Evolutionary conservation across 2,329 filamentous ascomycete species (phyloP).

Genomic region (Proliferodiscus dingleyae): DNA sequence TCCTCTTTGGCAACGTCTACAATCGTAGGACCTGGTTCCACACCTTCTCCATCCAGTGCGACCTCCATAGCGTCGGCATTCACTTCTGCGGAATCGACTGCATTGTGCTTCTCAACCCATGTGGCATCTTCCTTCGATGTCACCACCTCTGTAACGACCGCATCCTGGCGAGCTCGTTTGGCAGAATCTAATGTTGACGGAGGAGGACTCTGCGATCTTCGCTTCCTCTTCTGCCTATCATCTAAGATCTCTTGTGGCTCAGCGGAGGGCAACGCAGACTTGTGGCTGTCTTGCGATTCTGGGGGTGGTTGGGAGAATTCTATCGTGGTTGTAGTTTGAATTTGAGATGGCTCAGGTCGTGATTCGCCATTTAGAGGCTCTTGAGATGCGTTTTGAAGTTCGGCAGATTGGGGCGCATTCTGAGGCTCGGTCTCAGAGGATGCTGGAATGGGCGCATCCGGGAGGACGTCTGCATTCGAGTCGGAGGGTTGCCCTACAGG

Average conservation of each 20-base stretch:
- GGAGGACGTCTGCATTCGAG: slow-evolving; percentile 6
- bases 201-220: slow-evolving; percentile 58
- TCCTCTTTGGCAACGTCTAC: slow-evolving; percentile 19
- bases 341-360: background rate
- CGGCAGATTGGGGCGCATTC: background rate
- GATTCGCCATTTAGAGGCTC: background rate
- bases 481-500: slow-evolving; percentile 12
- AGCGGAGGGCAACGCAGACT: slow-evolving; percentile 19
- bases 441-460: slow-evolving; percentile 3
- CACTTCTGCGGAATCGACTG: slow-evolving; percentile 13
- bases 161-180: slow-evolving; percentile 49
- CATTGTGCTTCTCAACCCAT: slow-evolving; percentile 25
- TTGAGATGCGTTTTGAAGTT: background rate
- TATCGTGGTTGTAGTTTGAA: background rate
- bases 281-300: slow-evolving; percentile 11
- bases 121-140: slow-evolving; percentile 18
- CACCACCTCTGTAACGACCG: slow-evolving; percentile 7
- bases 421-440: background rate
- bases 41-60: background rate
- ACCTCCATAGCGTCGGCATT: slow-evolving; percentile 10
- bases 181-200: slow-evolving; percentile 48
- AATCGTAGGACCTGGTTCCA: slow-evolving; percentile 9
- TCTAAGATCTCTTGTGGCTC: slow-evolving; percentile 36
- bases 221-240: slow-evolving; percentile 61
- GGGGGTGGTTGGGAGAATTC: slow-evolving; percentile 4